Evolutionary conservation across 768 basidiomycete species (phyloP), one percentile per base, ranked within the genome.

Genomic region (Trametes meyenii): DNA sequence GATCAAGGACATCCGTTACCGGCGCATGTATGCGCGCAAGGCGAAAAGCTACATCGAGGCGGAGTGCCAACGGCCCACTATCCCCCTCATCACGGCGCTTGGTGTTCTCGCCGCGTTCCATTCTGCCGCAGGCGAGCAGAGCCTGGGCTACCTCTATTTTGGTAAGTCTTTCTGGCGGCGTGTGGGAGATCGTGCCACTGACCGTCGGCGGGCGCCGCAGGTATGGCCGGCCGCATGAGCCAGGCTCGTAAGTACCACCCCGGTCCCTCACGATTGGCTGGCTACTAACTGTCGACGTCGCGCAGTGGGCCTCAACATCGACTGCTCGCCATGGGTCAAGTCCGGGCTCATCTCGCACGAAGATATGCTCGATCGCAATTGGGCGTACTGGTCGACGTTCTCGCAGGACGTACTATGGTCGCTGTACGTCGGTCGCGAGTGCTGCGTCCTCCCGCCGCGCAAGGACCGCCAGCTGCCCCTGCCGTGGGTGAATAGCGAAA

Each of bases 351-450:
- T 87, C 61, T 76, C 77, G 23, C 76, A 81, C 29, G 72, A 81
- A 14, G 83, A 84, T 60, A 80, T 79, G 73, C 75, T 81, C 26
- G 84, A 85, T 66, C 81, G 86, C 19, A 79, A 83, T 62, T 86
- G 84, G 85, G 79, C 79, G 0, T 79, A 82, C 66, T 86, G 85
- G 84, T 79, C 81, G 8, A 83, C 80, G 4, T 85, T 83, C 70
- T 75, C 79, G 42, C 83, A 84, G 71, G 85, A 87, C 56, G 81
- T 85, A 5, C 85, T 83, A 53, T 87, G 86, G 86, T 84, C 83
- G 0, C 74, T 87, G 0, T 86, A 86, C 52, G 84, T 86, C n/a
- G 86, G 86, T 8, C 78, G 86, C 19, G 85, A 86, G 54, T 83
- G 81, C 68, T 80, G 78, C 55, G 76, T 85, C 23, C 69, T 80